Evolutionary conservation across 1,139 yeast genomes (phyloP), one percentile per base, ranked within the genome.

Genomic region (Yarrowia galli): DNA sequence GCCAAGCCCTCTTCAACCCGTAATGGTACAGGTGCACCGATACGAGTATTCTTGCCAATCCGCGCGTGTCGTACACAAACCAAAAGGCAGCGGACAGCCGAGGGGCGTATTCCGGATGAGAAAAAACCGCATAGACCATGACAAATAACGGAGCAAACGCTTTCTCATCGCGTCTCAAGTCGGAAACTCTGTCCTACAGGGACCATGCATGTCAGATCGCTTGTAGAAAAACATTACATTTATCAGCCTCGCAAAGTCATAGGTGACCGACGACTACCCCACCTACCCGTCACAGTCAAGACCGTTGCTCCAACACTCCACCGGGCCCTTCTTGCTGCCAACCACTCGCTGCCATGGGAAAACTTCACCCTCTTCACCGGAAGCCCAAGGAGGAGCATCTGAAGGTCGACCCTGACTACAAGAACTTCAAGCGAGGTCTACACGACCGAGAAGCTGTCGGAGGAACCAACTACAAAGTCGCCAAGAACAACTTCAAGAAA

Each of bases 381-480:
- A 58, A 43, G 42, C 64, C 64, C 40, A 43, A 58, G n/a, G 64
- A 43, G 51, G 64, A 42, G 51, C 38, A 58, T 28, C 15, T 58
- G 20, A 43, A 58, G 40, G 51, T 58, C 20, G 28, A 43, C 64
- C 51, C 64, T 4, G 51, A 32, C 49, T 13, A 20, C 9, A 32
- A 43, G 32, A 36, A 42, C 42, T 58, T 32, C 64, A 58, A 58
- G 35, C 18, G 16, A 6, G 64, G 64, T 28, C 32, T 58, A 7
- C 64, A 58, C 22, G 64, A 58, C 42, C 51, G 64, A 58, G 64
- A 43, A 20, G 64, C 64, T 10, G 64, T 58, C 2, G 64, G 64
- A 58, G 51, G 51, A 25, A 43, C 51, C 40, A 58, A 58, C 51
- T 58, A 43, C 64, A 58, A 58, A 28, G 13, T 58, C 16, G 64